A percentile compares a stretch with the other conserved stretches of the same genome.
Conservation (phyloP, 176 grass and related monocot species). For the Carex parvula region DNA sequence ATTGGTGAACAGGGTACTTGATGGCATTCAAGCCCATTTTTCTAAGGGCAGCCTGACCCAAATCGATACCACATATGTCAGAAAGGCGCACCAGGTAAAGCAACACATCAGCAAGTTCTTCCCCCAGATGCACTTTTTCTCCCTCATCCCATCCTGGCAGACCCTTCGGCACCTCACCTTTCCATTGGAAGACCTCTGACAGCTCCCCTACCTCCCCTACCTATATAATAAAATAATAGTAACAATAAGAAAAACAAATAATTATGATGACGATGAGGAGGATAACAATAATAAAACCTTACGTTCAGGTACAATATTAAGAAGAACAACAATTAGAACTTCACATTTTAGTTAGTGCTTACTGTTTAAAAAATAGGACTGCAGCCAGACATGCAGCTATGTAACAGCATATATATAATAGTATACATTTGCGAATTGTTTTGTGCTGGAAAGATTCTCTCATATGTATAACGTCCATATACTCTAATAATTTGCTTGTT, state of each 20-base stretch:
- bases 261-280: not conserved
- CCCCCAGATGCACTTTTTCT: slow-evolving; percentile 82
- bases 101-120: slow-evolving; percentile 83
- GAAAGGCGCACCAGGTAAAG: slow-evolving; percentile 85
- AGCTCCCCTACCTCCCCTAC: slow-evolving; percentile 92
- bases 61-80: slow-evolving; percentile 74
- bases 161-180: slow-evolving; percentile 89
- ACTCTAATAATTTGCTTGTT: not conserved
- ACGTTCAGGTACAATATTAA: not conserved
- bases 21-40: slow-evolving; percentile 76
- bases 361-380: slow-evolving; percentile 7
- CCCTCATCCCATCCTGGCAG: slow-evolving; percentile 61
- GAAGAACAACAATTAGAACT: not conserved
- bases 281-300: not conserved
- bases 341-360: slow-evolving; percentile 8
- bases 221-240: slow-evolving; percentile 22
- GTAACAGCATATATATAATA: slow-evolving; percentile 9
- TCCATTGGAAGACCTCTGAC: slow-evolving; percentile 97
- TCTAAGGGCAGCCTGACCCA: slow-evolving; percentile 59
- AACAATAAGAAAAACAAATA: slow-evolving; percentile 1
- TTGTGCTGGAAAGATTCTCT: not conserved
- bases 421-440: not conserved
- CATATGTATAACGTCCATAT: not conserved
- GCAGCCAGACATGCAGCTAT: slow-evolving; percentile 15
- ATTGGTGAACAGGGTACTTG: slow-evolving; percentile 66